Conservation (phyloP, 345 rosid species). For the Kandelia obovata region DNA sequence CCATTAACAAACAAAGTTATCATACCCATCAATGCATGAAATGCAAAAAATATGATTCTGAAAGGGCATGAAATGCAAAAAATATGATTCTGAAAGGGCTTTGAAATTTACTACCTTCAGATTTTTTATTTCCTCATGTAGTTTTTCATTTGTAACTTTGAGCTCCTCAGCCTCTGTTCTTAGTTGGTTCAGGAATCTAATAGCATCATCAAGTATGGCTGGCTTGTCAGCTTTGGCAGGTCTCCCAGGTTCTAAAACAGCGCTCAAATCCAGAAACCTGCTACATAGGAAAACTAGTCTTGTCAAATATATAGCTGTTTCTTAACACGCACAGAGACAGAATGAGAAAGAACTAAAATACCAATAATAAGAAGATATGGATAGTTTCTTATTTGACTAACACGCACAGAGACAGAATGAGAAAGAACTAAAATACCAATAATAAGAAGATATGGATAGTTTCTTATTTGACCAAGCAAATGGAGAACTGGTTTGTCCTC, state of each 20-base stretch:
- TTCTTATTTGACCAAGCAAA: no score
- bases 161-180: slow-evolving; percentile 28
- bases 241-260: slow-evolving; percentile 35
- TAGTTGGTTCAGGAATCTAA: slow-evolving; percentile 28
- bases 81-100: background rate
- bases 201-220: slow-evolving; percentile 29
- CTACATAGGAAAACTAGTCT: background rate
- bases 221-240: slow-evolving; percentile 26
- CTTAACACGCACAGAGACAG: background rate
- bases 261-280: slow-evolving; percentile 32
- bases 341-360: background rate
- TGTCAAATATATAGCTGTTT: background rate
- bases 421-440: background rate
- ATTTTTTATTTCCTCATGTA: slow-evolving; percentile 24
- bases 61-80: background rate
- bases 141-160: slow-evolving; percentile 27
- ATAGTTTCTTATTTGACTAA: no score
- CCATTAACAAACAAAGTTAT: no score
- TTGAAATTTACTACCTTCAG: slow-evolving; percentile 22
- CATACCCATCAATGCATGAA: no score
- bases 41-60: no score
- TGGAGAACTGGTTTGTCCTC: no score
- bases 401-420: background rate
- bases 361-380: background rate
- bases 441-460: background rate